Conservation (phyloP, 805 yeast species). For the Candida sphagnicola region DNA sequence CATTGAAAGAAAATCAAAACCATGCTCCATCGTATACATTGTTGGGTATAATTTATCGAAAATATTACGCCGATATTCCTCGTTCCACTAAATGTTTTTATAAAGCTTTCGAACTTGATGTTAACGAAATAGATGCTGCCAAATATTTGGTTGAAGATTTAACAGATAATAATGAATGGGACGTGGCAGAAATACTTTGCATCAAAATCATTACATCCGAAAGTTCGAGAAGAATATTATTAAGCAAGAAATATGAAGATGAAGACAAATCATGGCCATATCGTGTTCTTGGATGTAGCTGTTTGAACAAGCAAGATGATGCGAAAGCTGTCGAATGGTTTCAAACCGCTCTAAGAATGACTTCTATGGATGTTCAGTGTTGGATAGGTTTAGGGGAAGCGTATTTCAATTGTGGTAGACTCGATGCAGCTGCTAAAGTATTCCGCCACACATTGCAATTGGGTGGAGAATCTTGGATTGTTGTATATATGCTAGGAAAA, state of each 20-base stretch:
- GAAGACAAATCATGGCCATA: slow-evolving; percentile 75
- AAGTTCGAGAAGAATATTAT: slow-evolving; percentile 47
- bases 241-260: slow-evolving; percentile 22
- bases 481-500: slow-evolving; percentile 63
- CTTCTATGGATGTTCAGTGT: slow-evolving; percentile 65
- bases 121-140: slow-evolving; percentile 73
- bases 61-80: slow-evolving; percentile 50
- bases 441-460: slow-evolving; percentile 60
- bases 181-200: slow-evolving; percentile 71
- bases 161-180: slow-evolving; percentile 73
- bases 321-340: slow-evolving; percentile 83
- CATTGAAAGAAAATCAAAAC: slow-evolving; percentile 60
- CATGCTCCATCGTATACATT: slow-evolving; percentile 80
- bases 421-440: slow-evolving; percentile 83
- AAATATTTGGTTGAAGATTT: slow-evolving; percentile 67
- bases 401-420: slow-evolving; percentile 76
- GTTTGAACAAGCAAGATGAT: slow-evolving; percentile 66
- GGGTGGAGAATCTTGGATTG: slow-evolving; percentile 48
- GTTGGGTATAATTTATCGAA: slow-evolving; percentile 69
- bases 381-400: slow-evolving; percentile 99
- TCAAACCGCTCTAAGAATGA: slow-evolving; percentile 75
- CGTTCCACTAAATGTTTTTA: slow-evolving; percentile 84
- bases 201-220: slow-evolving; percentile 63
- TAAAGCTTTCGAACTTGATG: slow-evolving; percentile 85
- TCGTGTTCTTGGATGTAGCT: slow-evolving; percentile 76